Evolutionary conservation across 805 yeast genomes (phyloP), one percentile per base, ranked within the genome.

Genomic region (Starmerella floricola): DNA sequence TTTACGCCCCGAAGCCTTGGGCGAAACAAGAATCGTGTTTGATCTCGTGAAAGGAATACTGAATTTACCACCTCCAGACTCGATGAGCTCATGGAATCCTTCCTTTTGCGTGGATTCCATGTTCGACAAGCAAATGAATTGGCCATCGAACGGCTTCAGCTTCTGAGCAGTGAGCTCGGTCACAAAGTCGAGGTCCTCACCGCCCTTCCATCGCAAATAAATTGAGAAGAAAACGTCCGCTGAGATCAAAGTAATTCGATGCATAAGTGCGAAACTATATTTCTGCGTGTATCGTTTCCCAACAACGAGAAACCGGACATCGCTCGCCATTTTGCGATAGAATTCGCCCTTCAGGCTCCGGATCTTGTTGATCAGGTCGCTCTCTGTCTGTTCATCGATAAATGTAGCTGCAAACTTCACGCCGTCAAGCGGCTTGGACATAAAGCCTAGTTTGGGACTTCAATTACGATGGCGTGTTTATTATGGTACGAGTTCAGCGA

Each of bases 241-340:
- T 11, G 60, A 55, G 15, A 83, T 55, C 50, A 83, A 74, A 33
- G 58, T 58, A 26, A 84, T 67, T 59, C 81, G 87, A 38, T 63
- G 61, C 21, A 42, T 56, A 6, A 73, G 64, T 26, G 74, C 70
- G 59, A 62, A 75, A 45, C 60, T 60, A 60, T 73, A 76, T 57
- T 76, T 76, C 12, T 67, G 72, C 2, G 79, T 69, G 45, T 64
- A 59, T 33, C 72, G 58, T 34, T 62, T 62, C 4, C 78, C 79
- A 17, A 75, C 79, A 4, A 76, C 60, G 29, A 76, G 54, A 48
- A 65, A 68, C 34, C 62, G 23, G 8, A 49, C 42, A 18, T 31
- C 18, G 3, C 35, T 34, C 11, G 34, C 42, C 24, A 54, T 31
- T 8, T 38, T 29, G 27, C 40, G 42, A 16, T 37, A 38, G 36